phyloP scores from a whole-genome alignment of 805 yeast genomes.

The Candida sphagnicola region DNA sequence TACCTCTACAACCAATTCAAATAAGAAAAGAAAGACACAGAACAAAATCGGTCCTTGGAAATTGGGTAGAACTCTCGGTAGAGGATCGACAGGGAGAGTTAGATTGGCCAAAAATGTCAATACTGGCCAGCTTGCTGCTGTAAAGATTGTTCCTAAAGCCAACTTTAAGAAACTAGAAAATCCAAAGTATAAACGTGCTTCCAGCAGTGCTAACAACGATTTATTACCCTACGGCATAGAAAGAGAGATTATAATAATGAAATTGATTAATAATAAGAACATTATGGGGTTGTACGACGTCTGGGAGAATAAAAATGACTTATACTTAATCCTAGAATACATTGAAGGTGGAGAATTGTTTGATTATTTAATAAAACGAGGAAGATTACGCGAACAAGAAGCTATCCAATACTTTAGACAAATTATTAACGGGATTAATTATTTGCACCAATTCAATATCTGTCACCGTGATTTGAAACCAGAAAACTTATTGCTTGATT shows the following conservation, averaged over 20 bases:
- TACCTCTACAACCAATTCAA: conserved; percentile 38
- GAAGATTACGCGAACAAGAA: conserved; percentile 83
- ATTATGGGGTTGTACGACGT: conserved; percentile 78
- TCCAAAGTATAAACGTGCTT: conserved; percentile 40
- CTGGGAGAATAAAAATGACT: conserved; percentile 80
- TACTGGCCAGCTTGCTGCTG: conserved; percentile 91
- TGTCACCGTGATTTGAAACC: conserved; percentile 88
- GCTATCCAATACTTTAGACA: conserved; percentile 88
- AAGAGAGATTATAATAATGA: conserved; percentile 83
- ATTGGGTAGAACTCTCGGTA: conserved; percentile 87
- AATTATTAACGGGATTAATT: conserved; percentile 76
- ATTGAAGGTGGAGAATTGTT: conserved; percentile 97
- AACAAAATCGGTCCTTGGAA: conserved; percentile 93
- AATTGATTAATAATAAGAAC: conserved; percentile 71
- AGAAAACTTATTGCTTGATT: conserved; percentile 74
- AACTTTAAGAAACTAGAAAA: conserved; percentile 50
- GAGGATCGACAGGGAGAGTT: conserved; percentile 97
- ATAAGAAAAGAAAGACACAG: conserved; percentile 42
- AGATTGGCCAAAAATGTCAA: conserved; percentile 82
- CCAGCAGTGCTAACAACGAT: conserved; percentile 40
- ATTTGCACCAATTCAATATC: conserved; percentile 81
- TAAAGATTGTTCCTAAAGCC: conserved; percentile 90
- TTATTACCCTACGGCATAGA: conserved; percentile 79
- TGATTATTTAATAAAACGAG: conserved; percentile 84
- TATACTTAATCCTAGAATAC: conserved; percentile 87